Conservation (phyloP, 2,329 filamentous ascomycete genomes). For the Catunica adiposa region DNA sequence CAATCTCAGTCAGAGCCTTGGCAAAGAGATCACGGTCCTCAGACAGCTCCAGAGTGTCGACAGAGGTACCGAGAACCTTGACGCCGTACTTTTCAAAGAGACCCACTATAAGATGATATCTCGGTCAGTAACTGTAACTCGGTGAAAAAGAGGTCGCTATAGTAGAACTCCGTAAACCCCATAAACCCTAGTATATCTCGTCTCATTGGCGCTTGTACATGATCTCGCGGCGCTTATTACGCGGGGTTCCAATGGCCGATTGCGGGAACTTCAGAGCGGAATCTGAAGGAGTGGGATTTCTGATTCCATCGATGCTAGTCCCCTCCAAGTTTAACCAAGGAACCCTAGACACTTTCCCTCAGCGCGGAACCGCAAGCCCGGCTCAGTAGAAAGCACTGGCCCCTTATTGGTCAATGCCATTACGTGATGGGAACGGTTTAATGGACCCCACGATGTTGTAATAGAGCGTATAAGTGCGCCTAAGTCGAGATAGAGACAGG, state of each 20-base stretch:
- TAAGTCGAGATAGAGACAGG: neutral
- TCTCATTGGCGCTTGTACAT: too few species aligned
- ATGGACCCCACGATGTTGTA: constrained; percentile 4
- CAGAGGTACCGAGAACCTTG: constrained; percentile 86
- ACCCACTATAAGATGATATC: constrained; percentile 34
- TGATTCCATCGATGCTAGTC: neutral
- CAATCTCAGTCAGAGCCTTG: constrained; percentile 88
- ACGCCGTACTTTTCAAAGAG: constrained; percentile 91
- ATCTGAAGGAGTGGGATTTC: neutral
- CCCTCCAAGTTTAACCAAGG: neutral
- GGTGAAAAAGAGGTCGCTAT: too few species aligned
- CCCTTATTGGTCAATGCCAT: neutral
- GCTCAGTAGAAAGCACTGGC: constrained; percentile 8
- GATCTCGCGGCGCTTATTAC: too few species aligned
- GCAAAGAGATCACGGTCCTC: constrained; percentile 84
- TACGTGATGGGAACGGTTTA: constrained; percentile 9
- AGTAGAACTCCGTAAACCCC: neutral
- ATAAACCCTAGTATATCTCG: too few species aligned
- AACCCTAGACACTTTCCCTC: neutral
- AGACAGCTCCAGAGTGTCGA: constrained; percentile 82
- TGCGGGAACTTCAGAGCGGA: neutral
- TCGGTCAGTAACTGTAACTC: too few species aligned
- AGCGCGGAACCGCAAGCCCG: constrained; percentile 8
- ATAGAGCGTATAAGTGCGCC: neutral
- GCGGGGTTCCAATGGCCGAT: neutral